Conservation (phyloP, 2,329 filamentous ascomycete genomes). For the Aspergillus sp. region DNA sequence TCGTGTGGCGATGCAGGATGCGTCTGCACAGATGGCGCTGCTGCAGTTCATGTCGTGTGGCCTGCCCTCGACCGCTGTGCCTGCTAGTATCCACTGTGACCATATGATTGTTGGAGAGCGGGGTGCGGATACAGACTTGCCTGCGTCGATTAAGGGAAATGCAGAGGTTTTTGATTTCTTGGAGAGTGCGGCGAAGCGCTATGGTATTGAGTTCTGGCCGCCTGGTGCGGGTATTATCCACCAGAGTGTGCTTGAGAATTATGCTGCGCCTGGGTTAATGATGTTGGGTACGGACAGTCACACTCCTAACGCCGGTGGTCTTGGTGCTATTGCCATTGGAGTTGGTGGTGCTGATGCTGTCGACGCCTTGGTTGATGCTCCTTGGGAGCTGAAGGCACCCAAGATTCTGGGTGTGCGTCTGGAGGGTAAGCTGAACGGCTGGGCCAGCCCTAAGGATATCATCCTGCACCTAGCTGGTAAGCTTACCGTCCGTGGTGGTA, state of each 20-base stretch:
- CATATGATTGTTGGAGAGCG: conserved; percentile 96
- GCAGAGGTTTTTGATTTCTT: conserved; percentile 97
- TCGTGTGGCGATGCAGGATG: conserved; percentile 97
- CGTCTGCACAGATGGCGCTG: conserved; percentile 95
- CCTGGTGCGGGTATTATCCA: conserved; percentile 93
- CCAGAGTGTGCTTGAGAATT: conserved; percentile 96
- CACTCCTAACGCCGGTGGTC: conserved; percentile 91
- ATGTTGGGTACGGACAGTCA: conserved; percentile 98
- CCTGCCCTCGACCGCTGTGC: conserved; percentile 80
- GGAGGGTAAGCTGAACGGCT: conserved; percentile 75
- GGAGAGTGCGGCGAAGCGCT: conserved; percentile 83
- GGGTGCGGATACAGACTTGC: conserved; percentile 79
- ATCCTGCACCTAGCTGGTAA: conserved; percentile 84
- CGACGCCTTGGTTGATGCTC: conserved; percentile 89
- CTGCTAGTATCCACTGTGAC: conserved; percentile 96
- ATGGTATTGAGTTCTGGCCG: conserved; percentile 93
- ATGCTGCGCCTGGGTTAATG: conserved; percentile 93
- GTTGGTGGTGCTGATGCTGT: conserved; percentile 96
- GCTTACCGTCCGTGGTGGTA: conserved; percentile 88
- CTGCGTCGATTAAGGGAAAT: conserved; percentile 79
- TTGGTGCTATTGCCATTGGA: conserved; percentile 90
- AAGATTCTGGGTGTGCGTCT: conserved; percentile 81
- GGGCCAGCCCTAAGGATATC: conserved; percentile 92
- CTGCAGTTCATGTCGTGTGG: conserved; percentile 98
- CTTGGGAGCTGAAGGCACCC: conserved; percentile 95